These are phyloP conservation scores for Phytopythium montanum DNA, from an alignment of 352 stramenopile species.

Conservation along the genomic window DNA sequence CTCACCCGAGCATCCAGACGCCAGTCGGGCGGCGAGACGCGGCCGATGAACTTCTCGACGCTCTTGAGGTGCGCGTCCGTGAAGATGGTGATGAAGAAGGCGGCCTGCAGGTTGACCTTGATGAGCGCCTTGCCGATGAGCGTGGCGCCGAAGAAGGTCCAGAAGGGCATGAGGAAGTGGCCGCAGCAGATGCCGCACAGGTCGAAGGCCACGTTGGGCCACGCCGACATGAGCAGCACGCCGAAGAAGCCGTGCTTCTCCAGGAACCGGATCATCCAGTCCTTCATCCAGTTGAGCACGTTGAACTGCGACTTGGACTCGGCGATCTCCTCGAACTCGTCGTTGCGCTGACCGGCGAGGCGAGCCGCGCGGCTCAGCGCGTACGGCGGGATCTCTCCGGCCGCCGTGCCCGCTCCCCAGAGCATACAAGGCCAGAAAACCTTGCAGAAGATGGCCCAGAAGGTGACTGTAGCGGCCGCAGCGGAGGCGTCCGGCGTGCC, in stretches of 20 bases:
- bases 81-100: constrained; percentile 92
- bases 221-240: constrained; percentile 92
- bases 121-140: constrained; percentile 93
- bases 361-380: constrained; percentile 86
- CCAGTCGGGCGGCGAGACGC: constrained; percentile 66
- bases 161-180: constrained; percentile 94
- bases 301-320: constrained; percentile 84
- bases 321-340: constrained; percentile 88
- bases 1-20: constrained; percentile 75
- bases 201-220: constrained; percentile 94
- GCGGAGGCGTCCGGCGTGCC: constrained; percentile 27
- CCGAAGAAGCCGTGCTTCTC: constrained; percentile 91
- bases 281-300: constrained; percentile 90
- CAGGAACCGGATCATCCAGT: constrained; percentile 92
- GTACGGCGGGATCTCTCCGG: constrained; percentile 94
- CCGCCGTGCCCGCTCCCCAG: constrained; percentile 91
- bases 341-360: constrained; percentile 79
- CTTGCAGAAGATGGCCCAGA: constrained; percentile 87
- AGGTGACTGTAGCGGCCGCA: constrained; percentile 79
- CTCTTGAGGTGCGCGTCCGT: constrained; percentile 81
- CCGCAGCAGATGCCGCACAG: constrained; percentile 94
- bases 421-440: constrained; percentile 89
- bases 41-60: constrained; percentile 82
- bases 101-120: constrained; percentile 89
- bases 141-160: constrained; percentile 94